Conservation (phyloP, 306 rosid genomes). For the Cercis canadensis region DNA sequence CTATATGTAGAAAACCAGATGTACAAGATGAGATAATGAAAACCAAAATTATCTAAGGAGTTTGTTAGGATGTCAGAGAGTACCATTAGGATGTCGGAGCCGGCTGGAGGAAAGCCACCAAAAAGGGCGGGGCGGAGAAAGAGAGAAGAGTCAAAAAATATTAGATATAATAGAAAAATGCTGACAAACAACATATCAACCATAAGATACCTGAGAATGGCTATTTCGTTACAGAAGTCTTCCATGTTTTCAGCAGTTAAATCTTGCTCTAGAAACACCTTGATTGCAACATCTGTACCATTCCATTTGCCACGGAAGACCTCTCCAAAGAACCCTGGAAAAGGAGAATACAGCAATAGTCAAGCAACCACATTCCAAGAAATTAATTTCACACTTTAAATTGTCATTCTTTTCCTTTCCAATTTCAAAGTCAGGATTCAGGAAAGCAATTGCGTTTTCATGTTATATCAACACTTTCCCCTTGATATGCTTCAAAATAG, state of each 20-base stretch:
- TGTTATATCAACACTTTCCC: too few species aligned
- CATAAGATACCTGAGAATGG: conserved; percentile 80
- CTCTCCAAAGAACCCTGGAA: conserved; percentile 94
- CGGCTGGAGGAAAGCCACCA: conserved; percentile 62
- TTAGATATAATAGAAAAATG: conserved; percentile 31
- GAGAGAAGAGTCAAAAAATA: conserved; percentile 44
- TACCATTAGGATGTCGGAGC: conserved; percentile 99
- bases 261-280: conserved; percentile 97
- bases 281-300: conserved; percentile 96
- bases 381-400: background rate
- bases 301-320: conserved; percentile 97
- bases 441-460: too few species aligned
- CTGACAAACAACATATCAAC: conserved; percentile 26
- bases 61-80: conserved; percentile 34
- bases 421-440: background rate
- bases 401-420: background rate
- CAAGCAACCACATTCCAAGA: conserved; percentile 35
- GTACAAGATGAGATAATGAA: conserved; percentile 30
- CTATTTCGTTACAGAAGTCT: conserved; percentile 97
- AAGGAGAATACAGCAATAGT: conserved; percentile 34
- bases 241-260: conserved; percentile 94
- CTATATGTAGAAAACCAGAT: conserved; percentile 24
- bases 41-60: conserved; percentile 31
- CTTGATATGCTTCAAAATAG: too few species aligned
- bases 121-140: conserved; percentile 29